Conservation (phyloP, 306 rosid species). For the Sicyos baderoa region DNA sequence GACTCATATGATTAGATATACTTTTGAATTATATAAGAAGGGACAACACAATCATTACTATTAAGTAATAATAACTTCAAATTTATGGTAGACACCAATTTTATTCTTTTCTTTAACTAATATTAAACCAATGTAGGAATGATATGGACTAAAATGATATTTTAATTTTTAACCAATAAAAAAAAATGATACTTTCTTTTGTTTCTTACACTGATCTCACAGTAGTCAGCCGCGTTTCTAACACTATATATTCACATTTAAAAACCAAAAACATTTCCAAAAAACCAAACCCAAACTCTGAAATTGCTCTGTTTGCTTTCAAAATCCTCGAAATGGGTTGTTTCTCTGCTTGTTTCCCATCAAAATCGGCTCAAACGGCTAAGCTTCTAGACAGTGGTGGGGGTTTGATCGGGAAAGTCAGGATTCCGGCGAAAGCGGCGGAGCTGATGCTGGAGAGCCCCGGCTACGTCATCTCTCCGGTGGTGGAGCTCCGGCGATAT, state of each 20-base stretch:
- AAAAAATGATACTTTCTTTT: background rate
- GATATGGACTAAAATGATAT: too few species aligned
- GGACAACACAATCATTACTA: too few species aligned
- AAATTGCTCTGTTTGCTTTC: background rate
- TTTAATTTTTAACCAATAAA: too few species aligned
- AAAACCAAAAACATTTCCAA: background rate
- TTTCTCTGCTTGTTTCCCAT: constrained; percentile 17
- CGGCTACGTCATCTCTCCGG: constrained; percentile 46
- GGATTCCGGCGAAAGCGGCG: constrained; percentile 37
- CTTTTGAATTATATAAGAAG: too few species aligned
- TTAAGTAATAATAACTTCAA: too few species aligned
- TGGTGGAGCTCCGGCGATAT: constrained; percentile 30
- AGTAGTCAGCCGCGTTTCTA: constrained; percentile 30
- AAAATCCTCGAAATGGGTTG: constrained; percentile 23
- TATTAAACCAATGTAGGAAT: too few species aligned
- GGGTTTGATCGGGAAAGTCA: constrained; percentile 25
- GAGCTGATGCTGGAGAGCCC: constrained; percentile 60
- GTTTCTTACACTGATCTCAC: constrained; percentile 17
- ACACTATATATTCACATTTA: constrained; percentile 20
- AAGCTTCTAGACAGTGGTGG: constrained; percentile 36
- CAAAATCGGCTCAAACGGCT: constrained; percentile 17
- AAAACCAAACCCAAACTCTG: background rate
- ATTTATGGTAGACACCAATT: too few species aligned
- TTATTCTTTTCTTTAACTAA: too few species aligned
- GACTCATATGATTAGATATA: too few species aligned